These are phyloP conservation scores for Zymoseptoria brevis DNA, from an alignment of 2,329 filamentous ascomycete species.

Conservation along the genomic window DNA sequence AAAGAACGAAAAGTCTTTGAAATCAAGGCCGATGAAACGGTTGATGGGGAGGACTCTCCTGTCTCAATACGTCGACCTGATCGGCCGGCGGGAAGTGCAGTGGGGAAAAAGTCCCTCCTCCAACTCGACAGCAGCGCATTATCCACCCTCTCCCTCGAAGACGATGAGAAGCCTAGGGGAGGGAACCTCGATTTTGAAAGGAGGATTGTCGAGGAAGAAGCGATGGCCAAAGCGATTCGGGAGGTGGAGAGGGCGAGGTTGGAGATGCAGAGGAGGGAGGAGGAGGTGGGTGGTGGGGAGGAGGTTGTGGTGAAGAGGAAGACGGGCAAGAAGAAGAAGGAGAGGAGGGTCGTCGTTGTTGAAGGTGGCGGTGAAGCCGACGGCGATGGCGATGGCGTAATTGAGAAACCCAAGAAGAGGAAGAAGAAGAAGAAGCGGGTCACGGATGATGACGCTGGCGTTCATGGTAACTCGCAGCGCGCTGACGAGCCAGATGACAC, in stretches of 20 bases:
- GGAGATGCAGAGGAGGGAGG: constrained; percentile 79
- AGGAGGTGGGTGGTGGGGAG: constrained; percentile 60
- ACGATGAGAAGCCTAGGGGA: constrained; percentile 28
- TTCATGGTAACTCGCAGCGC: no score
- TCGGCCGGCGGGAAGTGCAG: constrained; percentile 23
- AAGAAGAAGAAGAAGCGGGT: constrained; percentile 22
- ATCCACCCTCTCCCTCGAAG: constrained; percentile 61
- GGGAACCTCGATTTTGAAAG: constrained; percentile 52
- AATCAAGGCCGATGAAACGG: constrained; percentile 42
- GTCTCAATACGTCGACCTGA: constrained; percentile 1
- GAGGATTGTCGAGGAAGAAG: constrained; percentile 68
- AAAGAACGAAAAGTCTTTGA: constrained; percentile 35
- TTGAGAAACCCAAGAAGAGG: constrained; percentile 36
- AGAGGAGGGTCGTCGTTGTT: constrained; percentile 4
- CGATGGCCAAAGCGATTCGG: constrained; percentile 81
- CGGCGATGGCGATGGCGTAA: constrained; percentile 12
- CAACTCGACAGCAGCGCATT: constrained; percentile 83
- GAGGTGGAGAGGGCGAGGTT: constrained; percentile 79
- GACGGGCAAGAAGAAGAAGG: constrained; percentile 48
- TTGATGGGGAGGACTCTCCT: constrained; percentile 28
- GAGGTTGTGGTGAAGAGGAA: constrained; percentile 57
- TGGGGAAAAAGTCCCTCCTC: constrained; percentile 59
- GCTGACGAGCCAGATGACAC: constrained; percentile 6
- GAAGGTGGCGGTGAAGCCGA: constrained; percentile 10
- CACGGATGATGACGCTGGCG: constrained; percentile 5